Evolutionary conservation across 2,329 filamentous ascomycete genomes (phyloP), one percentile per base, ranked within the genome.

Genomic region (Botryosphaeria agaves): DNA sequence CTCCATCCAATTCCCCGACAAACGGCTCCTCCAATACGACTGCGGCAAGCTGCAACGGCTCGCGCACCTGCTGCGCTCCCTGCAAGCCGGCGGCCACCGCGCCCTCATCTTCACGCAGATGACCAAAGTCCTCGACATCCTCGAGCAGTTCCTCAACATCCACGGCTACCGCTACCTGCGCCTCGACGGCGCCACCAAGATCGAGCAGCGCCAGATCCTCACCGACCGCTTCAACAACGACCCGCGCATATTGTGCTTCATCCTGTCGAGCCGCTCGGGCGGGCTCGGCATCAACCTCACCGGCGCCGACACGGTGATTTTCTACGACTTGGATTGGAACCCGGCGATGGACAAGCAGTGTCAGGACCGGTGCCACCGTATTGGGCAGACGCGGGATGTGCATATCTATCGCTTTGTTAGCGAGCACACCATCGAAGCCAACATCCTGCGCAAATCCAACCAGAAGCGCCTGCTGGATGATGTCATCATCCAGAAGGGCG

Each of bases 281-380:
- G 89, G 89, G 32, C 64, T 98, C 1, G 89, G 89, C 34, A 92
- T 98, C 59, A 98, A 98, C 45, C 64, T 98, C 26, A 95, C 87
- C 0, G 89, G 89, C 29, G 89, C 89, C 4, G 89, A 95, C 51
- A 93, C 85, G 0, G 89, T 98, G 44, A 94, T 98, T 41, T 98
- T 98, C 54, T 98, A 95, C 55, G 89, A 98, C 47, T 75, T 95
- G 35, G 89, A 98, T 51, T 98, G 91, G 91, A 98, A 98, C 45
- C 89, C 89, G 0, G 89, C 91, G 30, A 98, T 98, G 89, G 89
- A 98, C 60, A 93, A 93, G 54, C 89, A 98, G 54, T 98, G 89
- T 46, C 91, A 98, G 56, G 91, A 98, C 51, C 73, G 89, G 44
- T 91, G 83, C 45, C 89, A 98, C 57, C 82, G 89, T 40, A 98